Conservation (phyloP, 208 protist species). For the Wallacemonas collosoma region DNA sequence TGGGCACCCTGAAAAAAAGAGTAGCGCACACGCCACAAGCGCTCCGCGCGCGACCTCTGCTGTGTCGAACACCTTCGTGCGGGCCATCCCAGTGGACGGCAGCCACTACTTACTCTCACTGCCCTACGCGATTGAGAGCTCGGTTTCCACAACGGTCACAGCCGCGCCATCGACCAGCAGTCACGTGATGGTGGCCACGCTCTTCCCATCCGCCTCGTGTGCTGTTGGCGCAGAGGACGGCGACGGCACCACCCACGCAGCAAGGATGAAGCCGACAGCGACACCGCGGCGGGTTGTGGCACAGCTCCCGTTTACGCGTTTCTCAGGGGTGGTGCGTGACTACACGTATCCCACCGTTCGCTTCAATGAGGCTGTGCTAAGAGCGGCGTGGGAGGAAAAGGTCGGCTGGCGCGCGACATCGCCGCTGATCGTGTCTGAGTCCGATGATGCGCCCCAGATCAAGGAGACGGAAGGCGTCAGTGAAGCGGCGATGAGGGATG, state of each 20-base stretch:
- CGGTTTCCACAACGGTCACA: neutral
- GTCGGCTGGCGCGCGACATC: constrained; percentile 15
- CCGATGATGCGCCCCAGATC: neutral
- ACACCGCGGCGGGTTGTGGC: constrained; percentile 10
- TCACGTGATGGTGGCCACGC: constrained; percentile 1
- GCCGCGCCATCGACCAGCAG: neutral
- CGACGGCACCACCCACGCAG: neutral
- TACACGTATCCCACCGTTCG: constrained; percentile 35
- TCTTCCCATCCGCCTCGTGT: neutral
- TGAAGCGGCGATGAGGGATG: neutral
- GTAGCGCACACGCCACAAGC: no score
- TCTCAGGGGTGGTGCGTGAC: constrained; percentile 43
- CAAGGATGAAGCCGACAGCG: neutral
- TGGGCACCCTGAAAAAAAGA: no score
- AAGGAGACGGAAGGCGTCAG: neutral
- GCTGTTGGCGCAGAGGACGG: neutral
- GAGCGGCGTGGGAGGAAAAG: constrained; percentile 33
- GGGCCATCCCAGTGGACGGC: neutral
- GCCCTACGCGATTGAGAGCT: neutral
- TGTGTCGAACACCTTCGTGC: neutral
- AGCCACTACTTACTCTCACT: constrained; percentile 4
- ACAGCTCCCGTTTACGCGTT: constrained; percentile 27
- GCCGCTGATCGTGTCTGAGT: neutral
- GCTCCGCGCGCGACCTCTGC: no score
- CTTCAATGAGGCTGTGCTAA: constrained; percentile 31